Evolutionary conservation across 257 asterid species (phyloP).

Genomic region (Eucommia ulmoides): DNA sequence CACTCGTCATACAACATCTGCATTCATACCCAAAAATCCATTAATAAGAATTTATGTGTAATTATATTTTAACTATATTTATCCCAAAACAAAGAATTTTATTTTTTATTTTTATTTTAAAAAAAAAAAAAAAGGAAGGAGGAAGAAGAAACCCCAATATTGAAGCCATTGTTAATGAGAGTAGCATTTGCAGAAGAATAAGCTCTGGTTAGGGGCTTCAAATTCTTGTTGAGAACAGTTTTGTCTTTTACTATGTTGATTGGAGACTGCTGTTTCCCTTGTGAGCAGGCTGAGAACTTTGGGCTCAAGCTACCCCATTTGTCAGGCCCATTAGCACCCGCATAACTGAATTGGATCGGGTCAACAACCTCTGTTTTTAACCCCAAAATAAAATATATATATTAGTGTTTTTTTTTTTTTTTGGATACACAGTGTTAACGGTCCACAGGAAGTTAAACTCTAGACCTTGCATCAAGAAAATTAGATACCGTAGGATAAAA

Average conservation of each 20-base stretch:
- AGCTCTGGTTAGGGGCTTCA: conserved; percentile 44
- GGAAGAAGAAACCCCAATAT: conserved; percentile 42
- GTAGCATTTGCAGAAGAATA: conserved; percentile 48
- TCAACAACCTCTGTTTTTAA: conserved; percentile 21
- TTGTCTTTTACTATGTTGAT: conserved; percentile 29
- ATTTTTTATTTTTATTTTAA: too few relatives aligned
- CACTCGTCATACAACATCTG: conserved; percentile 61
- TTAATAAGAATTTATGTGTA: too few relatives aligned
- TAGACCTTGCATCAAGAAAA: too few relatives aligned
- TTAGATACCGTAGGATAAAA: too few relatives aligned
- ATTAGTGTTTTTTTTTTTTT: too few relatives aligned
- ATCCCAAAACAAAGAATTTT: too few relatives aligned
- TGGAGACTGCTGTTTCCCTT: conserved; percentile 68
- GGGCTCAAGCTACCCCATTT: conserved; percentile 67
- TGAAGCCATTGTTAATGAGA: conserved; percentile 46
- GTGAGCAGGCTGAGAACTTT: conserved; percentile 48
- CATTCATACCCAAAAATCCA: too few relatives aligned
- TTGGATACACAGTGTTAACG: too few relatives aligned
- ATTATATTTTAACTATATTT: too few relatives aligned
- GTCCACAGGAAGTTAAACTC: too few relatives aligned
- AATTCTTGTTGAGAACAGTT: conserved; percentile 16
- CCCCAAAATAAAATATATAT: too few relatives aligned
- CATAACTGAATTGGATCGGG: conserved; percentile 37
- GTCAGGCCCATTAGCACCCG: conserved; percentile 59
- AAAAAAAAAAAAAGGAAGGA: neutral